These are phyloP conservation scores for Debaryomycetaceae sp. DNA, from an alignment of 1,139 yeast species.

Conservation along the genomic window DNA sequence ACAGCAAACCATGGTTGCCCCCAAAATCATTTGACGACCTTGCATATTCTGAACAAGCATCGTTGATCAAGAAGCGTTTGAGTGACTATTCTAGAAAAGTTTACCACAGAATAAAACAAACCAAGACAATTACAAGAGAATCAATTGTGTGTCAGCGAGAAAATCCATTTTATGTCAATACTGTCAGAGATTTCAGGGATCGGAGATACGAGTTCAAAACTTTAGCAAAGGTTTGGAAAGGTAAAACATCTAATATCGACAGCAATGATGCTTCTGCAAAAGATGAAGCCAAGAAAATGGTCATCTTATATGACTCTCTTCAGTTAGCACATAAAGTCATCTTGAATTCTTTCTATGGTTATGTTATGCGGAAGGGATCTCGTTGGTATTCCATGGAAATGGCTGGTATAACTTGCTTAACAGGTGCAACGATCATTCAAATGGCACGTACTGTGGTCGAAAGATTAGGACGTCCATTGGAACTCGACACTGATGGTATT, in stretches of 20 bases:
- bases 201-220: conserved; percentile 96
- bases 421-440: conserved; percentile 97
- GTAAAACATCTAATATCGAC: conserved; percentile 57
- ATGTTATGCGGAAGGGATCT: conserved; percentile 98
- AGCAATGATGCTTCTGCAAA: conserved; percentile 52
- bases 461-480: conserved; percentile 90
- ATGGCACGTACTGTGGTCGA: conserved; percentile 95
- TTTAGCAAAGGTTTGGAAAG: conserved; percentile 91
- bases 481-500: conserved; percentile 97
- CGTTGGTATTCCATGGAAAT: conserved; percentile 99
- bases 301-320: conserved; percentile 87
- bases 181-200: conserved; percentile 92
- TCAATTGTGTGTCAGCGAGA: conserved; percentile 97
- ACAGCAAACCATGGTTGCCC: conserved; percentile 52
- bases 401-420: conserved; percentile 98
- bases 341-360: conserved; percentile 94
- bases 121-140: conserved; percentile 84
- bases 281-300: conserved; percentile 92
- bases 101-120: conserved; percentile 74
- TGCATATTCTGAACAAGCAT: conserved; percentile 73
- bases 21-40: conserved; percentile 70
- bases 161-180: conserved; percentile 93
- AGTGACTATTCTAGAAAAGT: conserved; percentile 83
- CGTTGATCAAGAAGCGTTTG: conserved; percentile 71
- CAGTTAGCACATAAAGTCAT: conserved; percentile 97